Evolutionary conservation across 2,329 filamentous ascomycete genomes (phyloP).

Genomic region (Tricladium varicosporioides): DNA sequence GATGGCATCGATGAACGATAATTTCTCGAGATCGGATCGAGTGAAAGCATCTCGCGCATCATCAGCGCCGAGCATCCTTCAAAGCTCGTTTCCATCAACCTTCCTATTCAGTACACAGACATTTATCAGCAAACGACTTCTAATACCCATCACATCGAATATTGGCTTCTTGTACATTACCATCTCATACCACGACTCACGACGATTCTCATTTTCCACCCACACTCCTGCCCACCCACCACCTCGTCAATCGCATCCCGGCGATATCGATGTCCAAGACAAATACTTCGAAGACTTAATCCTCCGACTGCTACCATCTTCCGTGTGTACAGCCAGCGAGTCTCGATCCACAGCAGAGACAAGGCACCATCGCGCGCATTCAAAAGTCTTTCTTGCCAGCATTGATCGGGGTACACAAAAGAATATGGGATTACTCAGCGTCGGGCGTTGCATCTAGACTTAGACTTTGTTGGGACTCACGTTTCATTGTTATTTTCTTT

Average conservation of each 20-base stretch:
- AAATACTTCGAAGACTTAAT: slow-evolving; percentile 4
- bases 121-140: slow-evolving; percentile 17
- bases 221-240: slow-evolving; percentile 17
- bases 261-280: slow-evolving; percentile 10
- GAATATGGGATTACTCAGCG: slow-evolving; percentile 8
- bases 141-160: slow-evolving; percentile 18
- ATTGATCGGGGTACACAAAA: slow-evolving; percentile 10
- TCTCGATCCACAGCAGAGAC: slow-evolving; percentile 29
- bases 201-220: slow-evolving; percentile 29
- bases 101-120: slow-evolving; percentile 18
- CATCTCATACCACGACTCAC: slow-evolving; percentile 23
- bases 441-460: slow-evolving; percentile 29
- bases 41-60: too few relatives aligned
- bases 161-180: slow-evolving; percentile 23
- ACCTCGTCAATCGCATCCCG: slow-evolving; percentile 8
- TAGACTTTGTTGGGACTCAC: slow-evolving; percentile 14
- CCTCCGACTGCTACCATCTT: background rate
- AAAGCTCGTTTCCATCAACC: background rate
- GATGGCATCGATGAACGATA: too few relatives aligned
- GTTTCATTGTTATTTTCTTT: slow-evolving; percentile 11
- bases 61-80: too few relatives aligned
- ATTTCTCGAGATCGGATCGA: too few relatives aligned
- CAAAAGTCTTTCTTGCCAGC: slow-evolving; percentile 5
- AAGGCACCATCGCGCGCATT: background rate
- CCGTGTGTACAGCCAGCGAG: slow-evolving; percentile 14